A percentile compares a stretch with the other conserved stretches of the same genome.
Conservation (phyloP, 169 alveolate species). For the Plasmodium blacklocki region DNA sequence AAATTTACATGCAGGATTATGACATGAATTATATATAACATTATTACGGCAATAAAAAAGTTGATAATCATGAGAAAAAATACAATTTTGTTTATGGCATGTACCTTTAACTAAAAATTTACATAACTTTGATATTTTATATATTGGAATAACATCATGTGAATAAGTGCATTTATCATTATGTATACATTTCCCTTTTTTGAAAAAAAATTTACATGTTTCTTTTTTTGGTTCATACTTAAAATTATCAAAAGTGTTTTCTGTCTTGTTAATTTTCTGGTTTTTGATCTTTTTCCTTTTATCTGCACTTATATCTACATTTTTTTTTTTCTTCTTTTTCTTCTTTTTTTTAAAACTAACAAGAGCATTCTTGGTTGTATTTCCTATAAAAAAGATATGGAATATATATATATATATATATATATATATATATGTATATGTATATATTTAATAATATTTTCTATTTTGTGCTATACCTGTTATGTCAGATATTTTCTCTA, state of each 20-base stretch:
- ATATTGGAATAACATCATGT: conserved; percentile 85
- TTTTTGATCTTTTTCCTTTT: conserved; percentile 5
- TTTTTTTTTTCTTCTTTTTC: conserved; percentile 36
- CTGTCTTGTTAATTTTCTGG: conserved; percentile 4
- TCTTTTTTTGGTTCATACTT: conserved; percentile 32
- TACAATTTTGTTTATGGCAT: conserved; percentile 79
- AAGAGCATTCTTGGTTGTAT: conserved; percentile 4
- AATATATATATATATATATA: not conserved
- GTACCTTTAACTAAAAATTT: conserved; percentile 78
- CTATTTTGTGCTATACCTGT: conserved; percentile 21
- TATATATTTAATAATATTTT: not conserved
- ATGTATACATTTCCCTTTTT: conserved; percentile 82
- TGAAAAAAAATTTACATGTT: conserved; percentile 83
- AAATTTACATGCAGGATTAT: conserved; percentile 78
- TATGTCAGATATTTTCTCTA: conserved; percentile 34
- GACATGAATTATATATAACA: conserved; percentile 78
- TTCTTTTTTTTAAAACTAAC: conserved; percentile 2
- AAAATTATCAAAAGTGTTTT: conserved; percentile 16
- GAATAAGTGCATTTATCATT: conserved; percentile 82
- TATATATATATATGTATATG: not conserved
- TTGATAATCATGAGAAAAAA: conserved; percentile 83
- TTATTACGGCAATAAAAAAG: conserved; percentile 82
- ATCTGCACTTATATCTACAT: conserved; percentile 3
- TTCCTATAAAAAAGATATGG: conserved; percentile 2
- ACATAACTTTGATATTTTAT: conserved; percentile 85